phyloP scores from a whole-genome alignment of 2,329 filamentous ascomycete species.

The Pseudogymnoascus sp. region DNA sequence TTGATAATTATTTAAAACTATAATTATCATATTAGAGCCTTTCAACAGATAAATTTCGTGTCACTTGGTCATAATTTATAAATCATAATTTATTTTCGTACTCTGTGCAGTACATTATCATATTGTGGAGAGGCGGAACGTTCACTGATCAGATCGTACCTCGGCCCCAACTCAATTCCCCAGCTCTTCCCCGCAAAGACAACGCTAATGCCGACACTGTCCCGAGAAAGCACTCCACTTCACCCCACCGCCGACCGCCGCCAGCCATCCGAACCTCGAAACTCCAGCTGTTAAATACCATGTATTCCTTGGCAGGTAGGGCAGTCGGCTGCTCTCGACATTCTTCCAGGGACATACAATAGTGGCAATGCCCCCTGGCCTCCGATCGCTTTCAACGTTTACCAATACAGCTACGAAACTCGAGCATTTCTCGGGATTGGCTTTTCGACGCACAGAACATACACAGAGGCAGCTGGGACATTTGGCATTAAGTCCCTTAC shows the following conservation, averaged over 20 bases:
- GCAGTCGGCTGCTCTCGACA: background rate
- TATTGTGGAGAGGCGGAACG: background rate
- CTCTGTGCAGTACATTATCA: background rate
- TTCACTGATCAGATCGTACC: background rate
- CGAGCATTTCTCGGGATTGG: background rate
- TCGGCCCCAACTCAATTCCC: background rate
- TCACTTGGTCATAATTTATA: background rate
- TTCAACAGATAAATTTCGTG: background rate
- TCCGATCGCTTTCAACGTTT: background rate
- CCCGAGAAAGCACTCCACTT: background rate
- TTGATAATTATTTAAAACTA: background rate
- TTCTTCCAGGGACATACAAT: constrained; percentile 2
- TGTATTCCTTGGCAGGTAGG: background rate
- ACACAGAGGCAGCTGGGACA: background rate
- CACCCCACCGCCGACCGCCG: background rate
- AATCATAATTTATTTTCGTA: background rate
- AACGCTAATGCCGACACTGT: background rate
- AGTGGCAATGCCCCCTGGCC: constrained; percentile 4
- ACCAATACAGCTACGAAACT: background rate
- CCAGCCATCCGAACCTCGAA: background rate
- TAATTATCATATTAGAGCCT: background rate
- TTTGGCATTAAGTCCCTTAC: background rate
- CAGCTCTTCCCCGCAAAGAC: background rate
- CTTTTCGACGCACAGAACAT: background rate
- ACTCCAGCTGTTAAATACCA: background rate